Evolutionary conservation across 2,329 filamentous ascomycete genomes (phyloP), one percentile per base, ranked within the genome.

Genomic region (Nannizzia gypsea): DNA sequence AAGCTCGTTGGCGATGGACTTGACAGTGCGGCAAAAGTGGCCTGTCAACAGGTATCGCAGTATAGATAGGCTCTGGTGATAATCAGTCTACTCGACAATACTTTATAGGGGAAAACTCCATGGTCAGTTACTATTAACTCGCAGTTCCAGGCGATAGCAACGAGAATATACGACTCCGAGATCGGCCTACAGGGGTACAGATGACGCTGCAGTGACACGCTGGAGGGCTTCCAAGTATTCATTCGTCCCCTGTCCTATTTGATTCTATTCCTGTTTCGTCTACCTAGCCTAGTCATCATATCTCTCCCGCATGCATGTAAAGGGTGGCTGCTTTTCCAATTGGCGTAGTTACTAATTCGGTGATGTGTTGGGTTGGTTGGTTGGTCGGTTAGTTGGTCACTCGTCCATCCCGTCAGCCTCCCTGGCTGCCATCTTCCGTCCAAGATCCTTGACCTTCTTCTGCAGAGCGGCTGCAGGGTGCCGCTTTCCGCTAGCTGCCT

Each of bases 401-500:
- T 42, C 34, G 26, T 24, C 26, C 1, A 20, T 42, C 13, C 11
- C 34, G 13, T 42, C 17, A 22, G 17, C 31, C 31, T 36, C 36
- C 28, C 6, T 42, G 31, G 24, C 11, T 26, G 56, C 56, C 17
- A 9, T 34, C 31, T 65, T 68, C 61, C 70, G 66, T 64, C 67
- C 69, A 40, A 75, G 57, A 63, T 75, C 72, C 68, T 74, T 75
- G 63, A 71, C 74, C 64, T 73, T 72, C 62, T 74, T 71, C 66
- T 72, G 69, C 24, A 76, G 61, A 6, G 68, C 66, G 17, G 68
- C 62, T 6, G 64, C 59, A 38, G 72, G 65, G 59, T 75, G 76
- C 26, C 66, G 66, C 13, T 63, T 64, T 0, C 72, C 72, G 3
- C 69, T 68, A 24, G 65, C 65, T 6, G 64, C 62, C 22, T 66